A percentile compares a stretch with the other conserved stretches of the same genome.
Evolutionary conservation across 1,139 yeast species (phyloP).

Genomic region (Yamadazyma kanchanaburiensis): DNA sequence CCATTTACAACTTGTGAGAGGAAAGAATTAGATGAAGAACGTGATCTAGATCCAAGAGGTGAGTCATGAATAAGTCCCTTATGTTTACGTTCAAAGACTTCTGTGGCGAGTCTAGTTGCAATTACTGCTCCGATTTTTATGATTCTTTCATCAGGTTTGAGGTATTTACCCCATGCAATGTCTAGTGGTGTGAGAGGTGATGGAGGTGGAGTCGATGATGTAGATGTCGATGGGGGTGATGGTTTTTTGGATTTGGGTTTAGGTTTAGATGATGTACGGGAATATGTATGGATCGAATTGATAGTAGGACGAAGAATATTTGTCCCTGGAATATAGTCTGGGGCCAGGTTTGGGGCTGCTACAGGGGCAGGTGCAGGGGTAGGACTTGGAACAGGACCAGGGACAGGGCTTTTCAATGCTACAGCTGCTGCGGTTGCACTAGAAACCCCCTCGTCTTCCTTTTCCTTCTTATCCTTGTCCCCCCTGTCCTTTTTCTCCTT

Average conservation of each 20-base stretch:
- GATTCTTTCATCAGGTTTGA: constrained; percentile 67
- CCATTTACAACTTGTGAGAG: constrained; percentile 59
- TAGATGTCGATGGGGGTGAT: too few relatives aligned
- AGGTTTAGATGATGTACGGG: constrained; percentile 11
- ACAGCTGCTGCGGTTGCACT: background rate
- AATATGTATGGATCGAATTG: constrained; percentile 35
- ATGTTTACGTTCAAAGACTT: constrained; percentile 52
- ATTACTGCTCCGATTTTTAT: constrained; percentile 58
- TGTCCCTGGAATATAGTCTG: constrained; percentile 55
- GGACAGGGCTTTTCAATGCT: background rate
- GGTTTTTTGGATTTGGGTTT: constrained; percentile 20
- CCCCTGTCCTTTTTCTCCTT: constrained; percentile 6
- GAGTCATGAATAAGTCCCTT: constrained; percentile 60
- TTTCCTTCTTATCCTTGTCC: constrained; percentile 11
- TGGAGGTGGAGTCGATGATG: constrained; percentile 38
- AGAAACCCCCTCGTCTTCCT: constrained; percentile 14
- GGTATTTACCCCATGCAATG: constrained; percentile 61
- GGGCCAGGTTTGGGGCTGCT: constrained; percentile 6
- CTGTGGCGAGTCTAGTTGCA: constrained; percentile 36
- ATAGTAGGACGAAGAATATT: constrained; percentile 54
- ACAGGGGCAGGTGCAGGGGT: constrained; percentile 48
- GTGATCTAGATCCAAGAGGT: constrained; percentile 43
- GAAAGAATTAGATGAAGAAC: constrained; percentile 27
- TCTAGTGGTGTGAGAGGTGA: constrained; percentile 61
- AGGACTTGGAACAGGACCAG: constrained; percentile 23